Evolutionary conservation across 1,284 basidiomycete genomes (phyloP).

Genomic region (Neolentinus lepideus): DNA sequence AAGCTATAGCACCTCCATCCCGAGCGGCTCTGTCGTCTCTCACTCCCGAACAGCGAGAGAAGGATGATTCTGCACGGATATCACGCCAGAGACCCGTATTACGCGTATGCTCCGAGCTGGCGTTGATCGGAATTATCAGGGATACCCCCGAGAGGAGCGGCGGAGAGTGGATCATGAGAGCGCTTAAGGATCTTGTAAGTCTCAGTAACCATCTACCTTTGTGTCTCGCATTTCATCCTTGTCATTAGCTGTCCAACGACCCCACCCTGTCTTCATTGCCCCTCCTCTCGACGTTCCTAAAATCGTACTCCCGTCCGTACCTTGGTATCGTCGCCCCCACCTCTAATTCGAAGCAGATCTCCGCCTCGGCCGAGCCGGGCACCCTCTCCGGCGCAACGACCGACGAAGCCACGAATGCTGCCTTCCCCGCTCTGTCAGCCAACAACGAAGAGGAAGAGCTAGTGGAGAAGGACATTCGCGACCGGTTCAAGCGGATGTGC

Average conservation of each 20-base stretch:
- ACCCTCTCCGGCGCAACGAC: conserved; percentile 39
- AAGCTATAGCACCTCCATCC: conserved; percentile 61
- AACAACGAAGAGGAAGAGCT: conserved; percentile 59
- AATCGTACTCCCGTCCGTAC: conserved; percentile 76
- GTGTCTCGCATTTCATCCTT: not conserved
- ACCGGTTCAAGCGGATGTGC: conserved; percentile 89
- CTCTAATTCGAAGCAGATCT: conserved; percentile 45
- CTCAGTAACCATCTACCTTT: conserved; percentile 2
- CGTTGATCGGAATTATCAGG: conserved; percentile 76
- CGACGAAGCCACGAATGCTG: conserved; percentile 25
- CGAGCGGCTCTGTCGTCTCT: conserved; percentile 53
- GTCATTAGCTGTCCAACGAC: conserved; percentile 73
- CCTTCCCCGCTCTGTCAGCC: conserved; percentile 30
- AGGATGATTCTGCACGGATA: conserved; percentile 82
- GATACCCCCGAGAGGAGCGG: conserved; percentile 64
- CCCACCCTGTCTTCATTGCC: conserved; percentile 81
- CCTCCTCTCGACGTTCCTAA: conserved; percentile 78
- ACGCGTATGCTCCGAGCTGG: conserved; percentile 85
- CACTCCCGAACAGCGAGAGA: conserved; percentile 81
- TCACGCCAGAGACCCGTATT: conserved; percentile 80
- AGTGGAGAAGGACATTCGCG: conserved; percentile 77
- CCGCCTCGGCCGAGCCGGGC: conserved; percentile 44
- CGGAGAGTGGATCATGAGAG: conserved; percentile 83
- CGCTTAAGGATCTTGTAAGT: conserved; percentile 74
- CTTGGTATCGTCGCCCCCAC: conserved; percentile 61